Evolutionary conservation across 176 grass and related monocot genomes (phyloP).

Genomic region (Dendrocalamus sinicus): DNA sequence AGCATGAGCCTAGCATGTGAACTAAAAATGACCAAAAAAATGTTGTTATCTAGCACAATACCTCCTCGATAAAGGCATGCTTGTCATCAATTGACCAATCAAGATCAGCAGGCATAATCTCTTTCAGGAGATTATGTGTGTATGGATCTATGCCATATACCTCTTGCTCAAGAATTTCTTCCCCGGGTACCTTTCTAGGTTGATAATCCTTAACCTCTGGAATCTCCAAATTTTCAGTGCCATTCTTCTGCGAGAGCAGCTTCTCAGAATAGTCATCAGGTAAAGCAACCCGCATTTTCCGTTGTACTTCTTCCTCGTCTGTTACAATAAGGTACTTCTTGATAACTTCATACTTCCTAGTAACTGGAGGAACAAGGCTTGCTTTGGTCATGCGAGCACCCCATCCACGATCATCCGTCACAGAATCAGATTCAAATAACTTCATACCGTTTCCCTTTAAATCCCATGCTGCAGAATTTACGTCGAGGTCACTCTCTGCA

Average conservation of each 20-base stretch:
- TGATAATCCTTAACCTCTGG: slow-evolving; percentile 99
- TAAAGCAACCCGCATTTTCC: slow-evolving; percentile 89
- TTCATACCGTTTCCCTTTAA: slow-evolving; percentile 64
- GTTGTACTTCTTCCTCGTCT: slow-evolving; percentile 86
- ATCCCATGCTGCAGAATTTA: slow-evolving; percentile 76
- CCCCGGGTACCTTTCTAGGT: slow-evolving; percentile 77
- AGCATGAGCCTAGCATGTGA: slow-evolving; percentile 30
- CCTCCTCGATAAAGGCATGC: slow-evolving; percentile 93
- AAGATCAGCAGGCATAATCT: slow-evolving; percentile 84
- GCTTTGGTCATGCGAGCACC: slow-evolving; percentile 99
- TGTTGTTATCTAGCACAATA: slow-evolving; percentile 34
- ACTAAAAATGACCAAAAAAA: slow-evolving; percentile 19
- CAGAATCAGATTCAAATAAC: slow-evolving; percentile 65
- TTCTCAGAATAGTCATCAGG: slow-evolving; percentile 98
- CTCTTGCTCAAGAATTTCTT: slow-evolving; percentile 97
- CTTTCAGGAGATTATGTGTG: slow-evolving; percentile 90
- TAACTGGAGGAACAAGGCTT: slow-evolving; percentile 95
- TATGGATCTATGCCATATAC: slow-evolving; percentile 99
- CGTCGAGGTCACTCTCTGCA: slow-evolving; percentile 83
- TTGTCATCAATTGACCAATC: slow-evolving; percentile 72
- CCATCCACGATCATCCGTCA: slow-evolving; percentile 81
- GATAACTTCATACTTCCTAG: slow-evolving; percentile 97
- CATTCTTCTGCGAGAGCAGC: slow-evolving; percentile 82
- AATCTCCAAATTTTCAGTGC: slow-evolving; percentile 85
- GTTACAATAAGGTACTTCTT: slow-evolving; percentile 94